A percentile compares a stretch with the other conserved stretches of the same genome.
phyloP scores from a whole-genome alignment of 2,329 filamentous ascomycete species.

The Kalmusia sp. region DNA sequence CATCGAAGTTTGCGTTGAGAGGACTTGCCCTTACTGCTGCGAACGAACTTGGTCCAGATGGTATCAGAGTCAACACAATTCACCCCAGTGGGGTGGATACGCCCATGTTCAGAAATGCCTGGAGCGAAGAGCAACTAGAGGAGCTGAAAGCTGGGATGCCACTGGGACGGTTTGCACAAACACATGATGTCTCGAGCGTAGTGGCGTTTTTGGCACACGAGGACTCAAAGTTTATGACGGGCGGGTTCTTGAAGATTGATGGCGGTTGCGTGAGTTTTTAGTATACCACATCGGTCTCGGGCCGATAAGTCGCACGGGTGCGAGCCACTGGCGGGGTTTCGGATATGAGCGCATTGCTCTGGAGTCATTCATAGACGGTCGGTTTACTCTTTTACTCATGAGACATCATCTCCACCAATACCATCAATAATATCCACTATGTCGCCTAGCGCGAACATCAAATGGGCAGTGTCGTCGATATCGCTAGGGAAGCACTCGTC shows the following conservation, averaged over 20 bases:
- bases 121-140: constrained; percentile 43
- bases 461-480: not conserved
- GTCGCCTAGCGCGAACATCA: not conserved
- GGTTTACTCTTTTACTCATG: not conserved
- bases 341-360: constrained; percentile 5
- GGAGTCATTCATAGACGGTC: constrained; percentile 11
- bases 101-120: constrained; percentile 44
- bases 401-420: not conserved
- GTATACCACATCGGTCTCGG: constrained; percentile 12
- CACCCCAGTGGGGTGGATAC: constrained; percentile 49
- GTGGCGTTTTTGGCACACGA: constrained; percentile 49
- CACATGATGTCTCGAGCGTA: constrained; percentile 48
- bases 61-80: constrained; percentile 51
- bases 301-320: not conserved
- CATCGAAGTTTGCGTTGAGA: constrained; percentile 47
- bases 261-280: constrained; percentile 38
- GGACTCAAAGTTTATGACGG: constrained; percentile 50
- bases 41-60: constrained; percentile 45
- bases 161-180: constrained; percentile 45
- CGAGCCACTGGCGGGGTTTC: not conserved
- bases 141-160: constrained; percentile 42
- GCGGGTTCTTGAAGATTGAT: constrained; percentile 43
- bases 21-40: constrained; percentile 50
- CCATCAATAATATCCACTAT: not conserved
- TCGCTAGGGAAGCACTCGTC: constrained; percentile 11